A percentile compares a stretch with the other conserved stretches of the same genome.
phyloP scores from a whole-genome alignment of 1,139 yeast genomes.

The Yamadazyma diddensiae region DNA sequence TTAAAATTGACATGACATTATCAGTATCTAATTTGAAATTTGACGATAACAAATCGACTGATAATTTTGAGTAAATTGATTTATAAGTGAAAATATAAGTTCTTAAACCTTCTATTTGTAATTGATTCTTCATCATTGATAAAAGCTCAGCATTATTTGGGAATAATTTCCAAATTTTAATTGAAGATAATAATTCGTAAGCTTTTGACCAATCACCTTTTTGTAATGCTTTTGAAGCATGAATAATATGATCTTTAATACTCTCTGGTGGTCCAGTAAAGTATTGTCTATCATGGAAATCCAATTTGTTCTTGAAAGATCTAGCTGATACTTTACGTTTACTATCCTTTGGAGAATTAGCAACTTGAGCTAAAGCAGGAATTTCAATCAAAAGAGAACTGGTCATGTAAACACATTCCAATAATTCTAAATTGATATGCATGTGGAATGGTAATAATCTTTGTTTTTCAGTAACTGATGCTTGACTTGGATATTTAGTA shows the following conservation, averaged over 20 bases:
- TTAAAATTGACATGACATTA: slow-evolving; percentile 60
- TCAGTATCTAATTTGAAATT: slow-evolving; percentile 62
- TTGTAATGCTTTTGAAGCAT: slow-evolving; percentile 87
- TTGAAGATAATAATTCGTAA: slow-evolving; percentile 64
- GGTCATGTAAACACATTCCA: slow-evolving; percentile 93
- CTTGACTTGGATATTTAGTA: slow-evolving; percentile 60
- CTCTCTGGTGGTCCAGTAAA: slow-evolving; percentile 98
- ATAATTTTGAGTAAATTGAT: slow-evolving; percentile 69
- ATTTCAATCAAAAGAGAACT: slow-evolving; percentile 87
- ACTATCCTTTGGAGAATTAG: slow-evolving; percentile 45
- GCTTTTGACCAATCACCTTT: slow-evolving; percentile 89
- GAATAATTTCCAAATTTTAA: slow-evolving; percentile 88
- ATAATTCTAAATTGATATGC: slow-evolving; percentile 93
- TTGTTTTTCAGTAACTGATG: slow-evolving; percentile 65
- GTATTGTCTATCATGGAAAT: slow-evolving; percentile 89
- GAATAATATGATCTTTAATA: slow-evolving; percentile 89
- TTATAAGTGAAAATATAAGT: slow-evolving; percentile 87
- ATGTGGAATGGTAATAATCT: slow-evolving; percentile 95
- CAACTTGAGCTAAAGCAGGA: slow-evolving; percentile 61
- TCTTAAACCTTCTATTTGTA: slow-evolving; percentile 87
- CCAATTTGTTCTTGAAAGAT: slow-evolving; percentile 89
- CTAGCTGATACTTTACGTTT: slow-evolving; percentile 65
- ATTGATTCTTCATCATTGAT: slow-evolving; percentile 67
- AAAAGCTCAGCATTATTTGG: slow-evolving; percentile 66
- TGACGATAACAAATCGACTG: slow-evolving; percentile 62